Base-by-base conservation (phyloP, 208 protist species). In the Leishmania major region DNA sequence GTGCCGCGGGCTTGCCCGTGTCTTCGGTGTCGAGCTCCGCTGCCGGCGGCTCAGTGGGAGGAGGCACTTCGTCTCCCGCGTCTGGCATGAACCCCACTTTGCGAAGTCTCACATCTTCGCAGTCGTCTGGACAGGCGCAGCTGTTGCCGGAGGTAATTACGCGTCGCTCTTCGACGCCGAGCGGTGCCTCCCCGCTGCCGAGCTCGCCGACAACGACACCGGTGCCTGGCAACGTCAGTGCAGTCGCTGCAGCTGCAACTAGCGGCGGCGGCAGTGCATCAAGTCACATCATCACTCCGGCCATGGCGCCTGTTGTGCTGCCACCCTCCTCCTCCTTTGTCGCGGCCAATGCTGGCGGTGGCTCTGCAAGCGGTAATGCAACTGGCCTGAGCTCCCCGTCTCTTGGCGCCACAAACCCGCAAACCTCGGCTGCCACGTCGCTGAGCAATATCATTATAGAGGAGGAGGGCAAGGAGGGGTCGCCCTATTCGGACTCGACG, bases 371-470 rank as follows among this genome's bases (percentile, higher is more conserved):
- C 43, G 59, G 31, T 15, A 31, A 74, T 1, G 40, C n/a, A 35
- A 22, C 78, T 22, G 84, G 72, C 35, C 59, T 49, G 66, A 76
- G 60, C 77, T 87, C 84, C 1, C 64, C 76, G 3, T 78, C 79
- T 13, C 64, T 86, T 78, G 74, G 70, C 17, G 76, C 77, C 43
- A 55, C 59, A 37, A 75, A 84, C 43, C 43, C 53, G 66, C 49
- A 81, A 62, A 74, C 73, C 5, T 83, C 79, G 0, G 83, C 75
- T 11, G 62, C 70, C 37, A 83, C 81, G 28, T 88, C 87, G 35
- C 82, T 88, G 31, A 81, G 78, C 64, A 76, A 75, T 57, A 88
- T 81, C 35, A 25, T 69, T 0, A 80, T 82, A 45, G 82, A 91
- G 51, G 82, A 62, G 67, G 70, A 77, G 0, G 75, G 67, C 37